Evolutionary conservation across 257 asterid species (phyloP).

Genomic region (Solanum commersonii): DNA sequence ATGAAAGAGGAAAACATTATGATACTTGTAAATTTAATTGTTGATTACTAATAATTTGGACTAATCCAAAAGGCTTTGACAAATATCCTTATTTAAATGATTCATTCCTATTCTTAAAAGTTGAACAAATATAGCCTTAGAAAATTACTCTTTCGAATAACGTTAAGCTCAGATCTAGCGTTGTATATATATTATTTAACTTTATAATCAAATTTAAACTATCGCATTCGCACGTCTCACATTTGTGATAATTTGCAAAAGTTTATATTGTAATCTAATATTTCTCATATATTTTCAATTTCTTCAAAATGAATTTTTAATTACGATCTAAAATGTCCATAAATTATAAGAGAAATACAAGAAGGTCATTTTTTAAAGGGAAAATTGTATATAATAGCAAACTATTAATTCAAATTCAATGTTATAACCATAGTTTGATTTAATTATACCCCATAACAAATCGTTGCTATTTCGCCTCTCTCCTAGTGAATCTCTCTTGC

Average conservation of each 20-base stretch:
- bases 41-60: neutral
- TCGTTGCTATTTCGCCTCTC: too few relatives aligned
- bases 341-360: neutral
- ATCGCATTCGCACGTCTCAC: accelerated
- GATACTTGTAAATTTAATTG: neutral
- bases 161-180: neutral
- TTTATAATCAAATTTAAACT: neutral
- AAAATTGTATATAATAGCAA: too few relatives aligned
- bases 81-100: neutral
- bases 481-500: too few relatives aligned
- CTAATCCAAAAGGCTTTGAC: neutral
- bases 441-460: too few relatives aligned
- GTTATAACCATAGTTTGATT: too few relatives aligned
- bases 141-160: neutral
- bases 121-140: neutral
- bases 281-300: neutral
- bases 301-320: neutral
- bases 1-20: neutral
- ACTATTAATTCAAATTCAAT: too few relatives aligned
- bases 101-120: neutral
- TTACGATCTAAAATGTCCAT: neutral
- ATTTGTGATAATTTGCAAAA: neutral
- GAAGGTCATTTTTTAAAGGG: neutral
- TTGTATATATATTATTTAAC: neutral
- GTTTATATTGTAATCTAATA: neutral